Percentiles rank a stretch among this genome's conserved stretches.
These are phyloP conservation scores for Astragalus membranaceus DNA, from an alignment of 306 rosid species.

Conservation along the genomic window DNA sequence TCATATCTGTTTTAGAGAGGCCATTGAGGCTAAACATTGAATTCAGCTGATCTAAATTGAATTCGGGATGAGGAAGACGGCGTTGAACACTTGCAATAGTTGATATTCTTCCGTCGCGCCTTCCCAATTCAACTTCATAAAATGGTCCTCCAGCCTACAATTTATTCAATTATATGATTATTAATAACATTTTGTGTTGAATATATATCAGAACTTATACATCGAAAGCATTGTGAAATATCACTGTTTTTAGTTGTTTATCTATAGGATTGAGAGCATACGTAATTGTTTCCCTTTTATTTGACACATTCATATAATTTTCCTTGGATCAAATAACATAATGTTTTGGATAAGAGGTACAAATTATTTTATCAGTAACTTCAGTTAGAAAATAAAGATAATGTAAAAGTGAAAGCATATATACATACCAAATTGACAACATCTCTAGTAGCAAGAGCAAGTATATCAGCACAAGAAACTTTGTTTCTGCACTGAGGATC, in stretches of 20 bases:
- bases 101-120: conserved; percentile 64
- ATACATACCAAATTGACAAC: conserved; percentile 48
- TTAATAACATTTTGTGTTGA: no score
- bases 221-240: no score
- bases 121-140: conserved; percentile 68
- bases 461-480: conserved; percentile 84
- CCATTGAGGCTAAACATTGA: conserved; percentile 48
- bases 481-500: conserved; percentile 46
- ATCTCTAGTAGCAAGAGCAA: conserved; percentile 83
- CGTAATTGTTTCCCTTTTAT: no score
- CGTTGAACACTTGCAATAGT: conserved; percentile 41
- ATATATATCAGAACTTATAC: no score
- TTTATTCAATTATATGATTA: neutral
- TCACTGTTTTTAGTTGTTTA: no score
- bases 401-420: neutral
- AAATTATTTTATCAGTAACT: neutral
- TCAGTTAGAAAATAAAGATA: neutral
- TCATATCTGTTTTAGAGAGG: conserved; percentile 53
- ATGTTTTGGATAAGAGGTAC: no score
- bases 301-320: no score
- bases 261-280: no score
- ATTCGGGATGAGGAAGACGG: conserved; percentile 57
- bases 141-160: conserved; percentile 70
- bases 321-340: no score
- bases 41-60: conserved; percentile 40